A percentile compares a stretch with the other conserved stretches of the same genome.
Conservation (phyloP, 2,329 filamentous ascomycete species). For the Sporothrix curviconia region DNA sequence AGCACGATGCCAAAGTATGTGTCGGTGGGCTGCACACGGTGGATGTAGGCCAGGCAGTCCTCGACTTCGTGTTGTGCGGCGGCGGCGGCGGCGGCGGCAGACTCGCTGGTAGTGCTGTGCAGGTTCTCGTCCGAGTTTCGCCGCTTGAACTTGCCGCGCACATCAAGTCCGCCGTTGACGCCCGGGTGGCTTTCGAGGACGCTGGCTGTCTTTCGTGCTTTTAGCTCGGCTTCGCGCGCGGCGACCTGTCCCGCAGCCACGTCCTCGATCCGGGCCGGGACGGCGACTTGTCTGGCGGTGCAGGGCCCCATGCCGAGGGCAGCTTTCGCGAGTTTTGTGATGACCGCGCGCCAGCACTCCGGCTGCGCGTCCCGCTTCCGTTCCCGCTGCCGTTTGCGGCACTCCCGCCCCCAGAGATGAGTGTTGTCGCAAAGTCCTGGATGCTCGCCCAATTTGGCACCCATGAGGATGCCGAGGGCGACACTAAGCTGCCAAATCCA, state of each 20-base stretch:
- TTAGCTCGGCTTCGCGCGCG: conserved; percentile 48
- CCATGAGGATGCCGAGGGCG: conserved; percentile 42
- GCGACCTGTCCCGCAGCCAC: conserved; percentile 46
- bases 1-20: conserved; percentile 88
- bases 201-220: conserved; percentile 50
- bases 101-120: too few species aligned
- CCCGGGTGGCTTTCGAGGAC: conserved; percentile 56
- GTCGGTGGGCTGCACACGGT: conserved; percentile 74
- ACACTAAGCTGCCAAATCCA: neutral
- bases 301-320: conserved; percentile 43
- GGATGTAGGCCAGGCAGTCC: conserved; percentile 83
- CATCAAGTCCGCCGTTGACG: conserved; percentile 52
- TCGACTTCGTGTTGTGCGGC: conserved; percentile 46
- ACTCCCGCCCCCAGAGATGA: conserved; percentile 25
- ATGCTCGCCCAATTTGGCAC: conserved; percentile 50
- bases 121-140: conserved; percentile 60
- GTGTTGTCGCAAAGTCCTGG: conserved; percentile 45
- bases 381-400: conserved; percentile 25
- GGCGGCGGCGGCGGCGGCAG: too few species aligned
- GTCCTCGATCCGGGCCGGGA: conserved; percentile 36
- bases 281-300: conserved; percentile 31
- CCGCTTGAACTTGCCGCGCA: conserved; percentile 53
- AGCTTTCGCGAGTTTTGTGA: conserved; percentile 22
- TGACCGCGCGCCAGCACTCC: conserved; percentile 27
- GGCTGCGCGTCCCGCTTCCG: conserved; percentile 26